These are phyloP conservation scores for Diaporthe citri DNA, from an alignment of 2,329 filamentous ascomycete genomes.

Conservation along the genomic window DNA sequence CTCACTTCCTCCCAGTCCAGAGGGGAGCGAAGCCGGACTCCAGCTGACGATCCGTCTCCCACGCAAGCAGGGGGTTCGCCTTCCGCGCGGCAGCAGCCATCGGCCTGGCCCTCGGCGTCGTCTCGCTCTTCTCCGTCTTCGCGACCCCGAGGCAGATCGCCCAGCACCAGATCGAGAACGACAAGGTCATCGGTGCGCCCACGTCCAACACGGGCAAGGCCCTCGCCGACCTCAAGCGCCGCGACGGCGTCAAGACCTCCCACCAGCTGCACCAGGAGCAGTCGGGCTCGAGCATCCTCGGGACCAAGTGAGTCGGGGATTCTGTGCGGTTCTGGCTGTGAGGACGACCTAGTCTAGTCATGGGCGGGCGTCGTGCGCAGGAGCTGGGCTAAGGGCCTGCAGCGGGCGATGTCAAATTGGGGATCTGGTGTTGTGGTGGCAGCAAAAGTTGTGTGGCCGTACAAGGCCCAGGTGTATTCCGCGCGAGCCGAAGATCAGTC, in stretches of 20 bases:
- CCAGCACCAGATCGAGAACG: constrained; percentile 36
- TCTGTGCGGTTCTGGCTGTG: neutral
- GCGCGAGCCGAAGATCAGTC: neutral
- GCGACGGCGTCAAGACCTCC: constrained; percentile 29
- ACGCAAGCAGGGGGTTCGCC: constrained; percentile 24
- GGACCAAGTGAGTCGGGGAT: neutral
- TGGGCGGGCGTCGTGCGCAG: neutral
- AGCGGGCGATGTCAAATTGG: neutral
- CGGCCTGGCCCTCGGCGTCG: constrained; percentile 9
- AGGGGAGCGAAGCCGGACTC: neutral
- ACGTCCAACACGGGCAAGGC: constrained; percentile 31
- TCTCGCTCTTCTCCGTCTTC: constrained; percentile 27
- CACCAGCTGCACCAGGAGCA: constrained; percentile 36
- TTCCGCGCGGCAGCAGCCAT: constrained; percentile 22
- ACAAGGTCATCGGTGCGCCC: constrained; percentile 31
- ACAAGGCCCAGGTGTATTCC: neutral
- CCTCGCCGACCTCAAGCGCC: constrained; percentile 28
- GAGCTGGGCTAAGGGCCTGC: too few species aligned
- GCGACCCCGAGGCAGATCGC: constrained; percentile 31
- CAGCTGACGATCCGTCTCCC: neutral
- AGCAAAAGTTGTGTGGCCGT: neutral
- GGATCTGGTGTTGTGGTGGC: neutral
- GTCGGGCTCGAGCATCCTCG: constrained; percentile 30
- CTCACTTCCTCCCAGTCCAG: too few species aligned
- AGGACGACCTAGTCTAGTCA: neutral